phyloP scores from a whole-genome alignment of 2,329 filamentous ascomycete species.

The Cryphonectria radicalis region DNA sequence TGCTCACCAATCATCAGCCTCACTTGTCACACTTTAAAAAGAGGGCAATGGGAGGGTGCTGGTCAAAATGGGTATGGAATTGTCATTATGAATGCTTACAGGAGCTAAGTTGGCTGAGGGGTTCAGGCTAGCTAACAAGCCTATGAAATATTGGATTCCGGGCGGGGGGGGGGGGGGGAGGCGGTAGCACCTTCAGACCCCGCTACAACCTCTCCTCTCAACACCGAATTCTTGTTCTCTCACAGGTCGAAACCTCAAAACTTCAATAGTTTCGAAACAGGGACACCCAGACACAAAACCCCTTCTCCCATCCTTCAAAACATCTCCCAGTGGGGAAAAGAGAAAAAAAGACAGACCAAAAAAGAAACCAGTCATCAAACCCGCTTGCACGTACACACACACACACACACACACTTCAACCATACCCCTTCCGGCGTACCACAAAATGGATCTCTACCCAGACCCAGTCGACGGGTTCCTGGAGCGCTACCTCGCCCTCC shows the following conservation, averaged over 20 bases:
- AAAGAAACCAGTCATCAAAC: not conserved
- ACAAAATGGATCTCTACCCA: slow-evolving; percentile 17
- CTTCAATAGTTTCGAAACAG: not conserved
- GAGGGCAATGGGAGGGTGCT: not conserved
- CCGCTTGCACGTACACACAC: not conserved
- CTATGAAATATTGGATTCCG: not conserved
- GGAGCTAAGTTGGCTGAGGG: not conserved
- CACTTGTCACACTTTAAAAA: not conserved
- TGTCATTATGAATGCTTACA: not conserved
- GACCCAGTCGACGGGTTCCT: slow-evolving; percentile 65
- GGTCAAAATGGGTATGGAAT: not conserved
- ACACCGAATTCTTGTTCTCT: not conserved
- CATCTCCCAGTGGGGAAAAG: not conserved
- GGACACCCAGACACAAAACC: not conserved
- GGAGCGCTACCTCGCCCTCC: slow-evolving; percentile 65
- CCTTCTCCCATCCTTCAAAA: not conserved
- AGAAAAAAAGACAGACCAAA: not conserved
- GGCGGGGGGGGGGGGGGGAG: too few species aligned
- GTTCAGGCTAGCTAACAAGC: not conserved
- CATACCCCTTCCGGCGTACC: not conserved
- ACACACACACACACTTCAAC: not conserved
- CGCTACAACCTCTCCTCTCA: not conserved
- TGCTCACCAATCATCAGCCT: not conserved
- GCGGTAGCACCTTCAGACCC: not conserved
- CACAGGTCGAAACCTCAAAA: not conserved